A percentile compares a stretch with the other conserved stretches of the same genome.
These are phyloP conservation scores for Asclepias syriaca DNA, from an alignment of 257 asterid species.

Conservation along the genomic window DNA sequence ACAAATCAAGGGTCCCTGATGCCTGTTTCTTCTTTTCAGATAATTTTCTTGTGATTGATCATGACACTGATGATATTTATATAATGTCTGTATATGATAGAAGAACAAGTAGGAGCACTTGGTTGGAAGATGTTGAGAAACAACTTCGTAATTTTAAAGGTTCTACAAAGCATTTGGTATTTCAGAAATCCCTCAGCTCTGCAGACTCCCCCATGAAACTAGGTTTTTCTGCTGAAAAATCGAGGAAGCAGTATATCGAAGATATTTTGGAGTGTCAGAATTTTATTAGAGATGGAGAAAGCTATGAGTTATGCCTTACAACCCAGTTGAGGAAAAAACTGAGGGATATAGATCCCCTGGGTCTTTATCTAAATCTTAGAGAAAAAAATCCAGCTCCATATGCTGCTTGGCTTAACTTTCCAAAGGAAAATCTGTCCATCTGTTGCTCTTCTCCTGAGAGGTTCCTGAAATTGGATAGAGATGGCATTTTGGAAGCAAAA, in stretches of 20 bases:
- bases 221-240: constrained; percentile 61
- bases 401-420: constrained; percentile 93
- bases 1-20: constrained; percentile 77
- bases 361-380: constrained; percentile 68
- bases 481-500: constrained; percentile 86
- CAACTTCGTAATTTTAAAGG: constrained; percentile 51
- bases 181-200: constrained; percentile 22
- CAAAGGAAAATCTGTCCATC: constrained; percentile 51
- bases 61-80: constrained; percentile 59
- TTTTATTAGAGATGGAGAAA: constrained; percentile 74
- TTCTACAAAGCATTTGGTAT: constrained; percentile 13
- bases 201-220: constrained; percentile 17
- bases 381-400: constrained; percentile 90
- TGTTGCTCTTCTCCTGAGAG: constrained; percentile 98
- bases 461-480: constrained; percentile 69
- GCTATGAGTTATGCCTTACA: constrained; percentile 92
- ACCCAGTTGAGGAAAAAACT: constrained; percentile 63
- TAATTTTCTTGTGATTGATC: constrained; percentile 80
- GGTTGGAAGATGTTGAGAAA: constrained; percentile 63
- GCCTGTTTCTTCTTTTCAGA: constrained; percentile 97
- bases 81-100: constrained; percentile 49
- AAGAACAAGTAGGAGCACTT: constrained; percentile 29
- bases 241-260: constrained; percentile 64
- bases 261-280: constrained; percentile 74
- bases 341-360: constrained; percentile 50